phyloP scores from a whole-genome alignment of 345 rosid genomes.

The Sisymbrium irio region DNA sequence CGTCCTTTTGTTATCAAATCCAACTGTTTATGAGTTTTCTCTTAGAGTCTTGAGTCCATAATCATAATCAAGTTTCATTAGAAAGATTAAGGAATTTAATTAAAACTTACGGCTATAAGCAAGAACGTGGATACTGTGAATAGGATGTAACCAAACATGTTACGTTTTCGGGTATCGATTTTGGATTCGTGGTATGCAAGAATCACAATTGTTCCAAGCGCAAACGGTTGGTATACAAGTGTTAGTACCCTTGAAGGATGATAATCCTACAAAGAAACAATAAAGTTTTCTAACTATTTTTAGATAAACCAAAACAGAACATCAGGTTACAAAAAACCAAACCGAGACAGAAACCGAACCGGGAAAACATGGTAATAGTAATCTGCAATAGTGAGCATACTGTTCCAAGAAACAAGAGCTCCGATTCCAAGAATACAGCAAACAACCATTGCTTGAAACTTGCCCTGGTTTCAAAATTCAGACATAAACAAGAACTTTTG shows the following conservation, averaged over 20 bases:
- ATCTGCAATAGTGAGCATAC: slow-evolving; percentile 79
- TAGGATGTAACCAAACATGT: slow-evolving; percentile 62
- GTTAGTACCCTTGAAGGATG: slow-evolving; percentile 94
- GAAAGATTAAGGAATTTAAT: background rate
- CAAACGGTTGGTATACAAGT: slow-evolving; percentile 81
- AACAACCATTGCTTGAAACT: slow-evolving; percentile 46
- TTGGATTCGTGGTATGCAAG: slow-evolving; percentile 65
- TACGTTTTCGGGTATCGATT: slow-evolving; percentile 66
- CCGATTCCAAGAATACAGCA: slow-evolving; percentile 88
- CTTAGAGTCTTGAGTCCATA: background rate
- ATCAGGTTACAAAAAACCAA: background rate
- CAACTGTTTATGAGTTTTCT: slow-evolving; percentile 40
- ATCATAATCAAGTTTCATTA: background rate
- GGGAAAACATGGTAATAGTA: slow-evolving; percentile 69
- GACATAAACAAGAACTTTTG: background rate
- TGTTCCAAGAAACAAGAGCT: slow-evolving; percentile 76
- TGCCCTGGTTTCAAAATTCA: slow-evolving; percentile 50
- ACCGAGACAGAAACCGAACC: slow-evolving; percentile 48
- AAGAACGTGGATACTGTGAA: slow-evolving; percentile 57
- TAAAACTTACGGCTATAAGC: slow-evolving; percentile 66
- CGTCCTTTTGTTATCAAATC: slow-evolving; percentile 71
- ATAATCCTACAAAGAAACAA: slow-evolving; percentile 50
- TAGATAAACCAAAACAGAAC: background rate
- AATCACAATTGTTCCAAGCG: slow-evolving; percentile 59
- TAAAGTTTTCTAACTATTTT: background rate